Conservation (phyloP, 257 asterid genomes). For the Osmanthus fragrans region DNA sequence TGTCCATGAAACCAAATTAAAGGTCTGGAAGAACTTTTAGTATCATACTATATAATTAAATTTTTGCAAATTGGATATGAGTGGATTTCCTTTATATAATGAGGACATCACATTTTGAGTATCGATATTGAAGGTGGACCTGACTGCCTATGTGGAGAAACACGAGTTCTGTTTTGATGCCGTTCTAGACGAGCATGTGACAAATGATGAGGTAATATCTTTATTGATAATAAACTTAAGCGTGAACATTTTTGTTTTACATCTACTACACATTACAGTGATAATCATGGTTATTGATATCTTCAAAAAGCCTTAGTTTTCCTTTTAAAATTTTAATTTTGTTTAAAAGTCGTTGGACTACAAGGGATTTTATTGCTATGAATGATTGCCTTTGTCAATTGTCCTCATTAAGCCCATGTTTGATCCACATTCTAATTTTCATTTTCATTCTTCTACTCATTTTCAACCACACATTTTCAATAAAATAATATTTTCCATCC, state of each 20-base stretch:
- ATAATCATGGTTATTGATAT: neutral
- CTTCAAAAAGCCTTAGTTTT: neutral
- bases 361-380: constrained; percentile 11
- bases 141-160: constrained; percentile 97
- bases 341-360: neutral
- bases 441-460: too few relatives aligned
- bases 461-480: too few relatives aligned
- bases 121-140: constrained; percentile 69
- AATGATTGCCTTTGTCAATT: constrained; percentile 11
- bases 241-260: neutral
- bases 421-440: too few relatives aligned
- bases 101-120: constrained; percentile 36
- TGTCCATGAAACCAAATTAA: constrained; percentile 88
- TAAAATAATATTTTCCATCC: too few relatives aligned
- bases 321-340: neutral
- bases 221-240: constrained; percentile 10
- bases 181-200: constrained; percentile 85
- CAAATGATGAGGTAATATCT: constrained; percentile 87
- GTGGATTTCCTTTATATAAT: constrained; percentile 2
- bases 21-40: constrained; percentile 50
- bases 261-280: neutral
- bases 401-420: too few relatives aligned
- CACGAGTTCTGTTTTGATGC: constrained; percentile 98
- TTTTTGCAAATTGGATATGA: neutral
- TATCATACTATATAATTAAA: constrained; percentile 14